Conservation (phyloP, 176 grass and related monocot genomes). For the Musa acuminata region DNA sequence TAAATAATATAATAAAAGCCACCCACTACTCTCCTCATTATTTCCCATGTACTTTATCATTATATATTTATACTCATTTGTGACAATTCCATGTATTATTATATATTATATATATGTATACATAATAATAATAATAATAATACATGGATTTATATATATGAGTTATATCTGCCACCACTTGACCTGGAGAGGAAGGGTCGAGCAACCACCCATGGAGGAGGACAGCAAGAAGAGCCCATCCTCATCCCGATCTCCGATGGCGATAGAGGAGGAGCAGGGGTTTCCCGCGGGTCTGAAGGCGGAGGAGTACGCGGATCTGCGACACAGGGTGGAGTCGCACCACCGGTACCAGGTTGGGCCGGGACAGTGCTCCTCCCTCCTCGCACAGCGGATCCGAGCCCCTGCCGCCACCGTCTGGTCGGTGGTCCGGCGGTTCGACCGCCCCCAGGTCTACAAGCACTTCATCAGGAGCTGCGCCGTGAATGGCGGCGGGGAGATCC, state of each 20-base stretch:
- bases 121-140: background rate
- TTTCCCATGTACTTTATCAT: too few species aligned
- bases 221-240: conserved; percentile 20
- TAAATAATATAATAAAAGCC: too few species aligned
- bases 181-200: too few species aligned
- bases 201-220: background rate
- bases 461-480: conserved; percentile 84
- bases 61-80: too few species aligned
- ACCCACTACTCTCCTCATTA: too few species aligned
- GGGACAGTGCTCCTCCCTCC: conserved; percentile 73
- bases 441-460: conserved; percentile 97
- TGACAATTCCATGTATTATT: too few species aligned
- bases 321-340: conserved; percentile 48
- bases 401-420: conserved; percentile 62
- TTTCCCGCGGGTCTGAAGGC: conserved; percentile 46
- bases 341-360: conserved; percentile 58
- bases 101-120: background rate
- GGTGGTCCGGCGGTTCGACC: conserved; percentile 73
- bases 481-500: conserved; percentile 42
- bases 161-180: background rate
- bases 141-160: background rate
- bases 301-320: conserved; percentile 50
- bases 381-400: conserved; percentile 75
- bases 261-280: conserved; percentile 17
- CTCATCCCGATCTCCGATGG: background rate